These are phyloP conservation scores for Blepharisma stoltei DNA, from an alignment of 73 alveolate species.

Conservation along the genomic window DNA sequence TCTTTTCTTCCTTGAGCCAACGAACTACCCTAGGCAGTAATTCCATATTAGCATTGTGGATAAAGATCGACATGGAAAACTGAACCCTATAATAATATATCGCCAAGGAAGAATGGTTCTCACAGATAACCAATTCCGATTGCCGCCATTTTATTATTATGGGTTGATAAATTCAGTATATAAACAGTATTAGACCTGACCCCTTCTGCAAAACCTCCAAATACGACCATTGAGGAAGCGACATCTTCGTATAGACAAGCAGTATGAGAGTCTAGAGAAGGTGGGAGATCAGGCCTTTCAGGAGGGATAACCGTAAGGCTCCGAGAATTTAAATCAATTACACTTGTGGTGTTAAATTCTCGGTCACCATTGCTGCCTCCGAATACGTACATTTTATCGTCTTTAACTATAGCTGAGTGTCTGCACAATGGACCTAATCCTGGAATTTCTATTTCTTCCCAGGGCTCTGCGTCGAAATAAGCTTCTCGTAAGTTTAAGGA, in stretches of 20 bases:
- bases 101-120: too few relatives aligned
- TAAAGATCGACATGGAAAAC: too few relatives aligned
- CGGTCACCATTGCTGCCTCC: constrained; percentile 18
- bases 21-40: too few relatives aligned
- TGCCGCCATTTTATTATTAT: too few relatives aligned
- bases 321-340: neutral
- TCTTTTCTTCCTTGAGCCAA: too few relatives aligned
- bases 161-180: neutral
- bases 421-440: constrained; percentile 2
- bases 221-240: constrained; percentile 6
- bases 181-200: neutral
- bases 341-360: constrained; percentile 10
- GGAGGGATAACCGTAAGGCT: neutral
- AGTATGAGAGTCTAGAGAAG: constrained; percentile 25
- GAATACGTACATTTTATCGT: constrained; percentile 10
- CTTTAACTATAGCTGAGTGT: constrained; percentile 14
- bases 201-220: constrained; percentile 24
- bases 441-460: constrained; percentile 17
- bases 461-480: constrained; percentile 2
- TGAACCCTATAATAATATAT: too few relatives aligned
- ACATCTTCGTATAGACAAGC: constrained; percentile 27
- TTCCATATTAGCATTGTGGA: too few relatives aligned
- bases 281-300: neutral
- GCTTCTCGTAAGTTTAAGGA: neutral
- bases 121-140: too few relatives aligned